phyloP scores from a whole-genome alignment of 75 land plant genomes.

The Azolla pinnata region DNA sequence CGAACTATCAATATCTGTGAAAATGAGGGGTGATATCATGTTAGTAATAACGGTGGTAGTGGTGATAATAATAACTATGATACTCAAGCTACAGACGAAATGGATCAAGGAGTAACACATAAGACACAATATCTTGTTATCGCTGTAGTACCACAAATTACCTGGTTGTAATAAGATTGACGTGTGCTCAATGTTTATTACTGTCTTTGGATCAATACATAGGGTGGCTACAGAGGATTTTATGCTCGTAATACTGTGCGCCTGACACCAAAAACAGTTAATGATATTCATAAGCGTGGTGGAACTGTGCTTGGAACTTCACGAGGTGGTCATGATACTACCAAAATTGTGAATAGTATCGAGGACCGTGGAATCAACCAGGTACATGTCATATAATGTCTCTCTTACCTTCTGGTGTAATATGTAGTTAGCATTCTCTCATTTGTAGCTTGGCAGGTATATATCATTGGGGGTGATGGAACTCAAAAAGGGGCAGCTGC shows the following conservation, averaged over 20 bases:
- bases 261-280: constrained; percentile 27
- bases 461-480: constrained; percentile 46
- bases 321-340: constrained; percentile 32
- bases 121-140: neutral
- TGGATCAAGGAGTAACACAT: neutral
- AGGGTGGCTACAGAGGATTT: constrained; percentile 45
- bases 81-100: neutral
- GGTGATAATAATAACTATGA: neutral
- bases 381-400: neutral
- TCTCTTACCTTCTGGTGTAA: no score
- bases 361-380: constrained; percentile 20
- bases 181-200: neutral
- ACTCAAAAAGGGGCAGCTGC: constrained; percentile 43
- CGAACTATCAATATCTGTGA: no score
- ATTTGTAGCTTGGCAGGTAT: no score
- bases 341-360: constrained; percentile 36
- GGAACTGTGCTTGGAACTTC: constrained; percentile 41
- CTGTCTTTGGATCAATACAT: neutral
- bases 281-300: constrained; percentile 43
- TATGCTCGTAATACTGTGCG: constrained; percentile 32
- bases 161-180: neutral
- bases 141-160: neutral
- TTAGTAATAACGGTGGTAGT: no score
- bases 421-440: no score
- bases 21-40: no score